Percentiles rank a stretch among this genome's conserved stretches.
Evolutionary conservation across 495 filamentous ascomycete species (phyloP).

Genomic region (Podospora didyma): DNA sequence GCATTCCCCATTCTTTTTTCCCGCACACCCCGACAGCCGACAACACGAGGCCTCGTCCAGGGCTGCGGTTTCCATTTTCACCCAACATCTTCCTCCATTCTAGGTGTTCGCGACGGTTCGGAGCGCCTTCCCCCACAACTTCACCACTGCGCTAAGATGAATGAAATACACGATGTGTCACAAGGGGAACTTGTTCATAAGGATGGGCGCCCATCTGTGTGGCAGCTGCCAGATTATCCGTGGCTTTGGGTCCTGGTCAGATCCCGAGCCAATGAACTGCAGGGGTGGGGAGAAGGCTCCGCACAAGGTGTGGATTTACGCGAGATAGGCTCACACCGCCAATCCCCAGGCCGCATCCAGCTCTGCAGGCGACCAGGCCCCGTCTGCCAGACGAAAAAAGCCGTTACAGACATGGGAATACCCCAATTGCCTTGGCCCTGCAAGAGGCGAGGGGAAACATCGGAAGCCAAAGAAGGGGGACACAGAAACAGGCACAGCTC

Average conservation of each 20-base stretch:
- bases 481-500: neutral
- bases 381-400: conserved; percentile 8
- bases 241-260: conserved; percentile 6
- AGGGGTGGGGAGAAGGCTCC: neutral
- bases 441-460: neutral
- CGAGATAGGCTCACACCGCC: conserved; percentile 1
- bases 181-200: neutral
- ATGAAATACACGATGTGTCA: neutral
- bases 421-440: conserved; percentile 12
- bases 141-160: neutral
- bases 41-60: no score
- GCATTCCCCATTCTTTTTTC: neutral
- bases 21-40: neutral
- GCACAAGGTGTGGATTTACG: neutral
- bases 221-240: conserved; percentile 11
- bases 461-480: neutral
- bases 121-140: neutral
- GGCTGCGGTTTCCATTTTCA: no score
- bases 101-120: no score
- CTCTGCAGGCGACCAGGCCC: neutral
- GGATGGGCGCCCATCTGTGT: neutral
- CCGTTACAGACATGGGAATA: conserved; percentile 6
- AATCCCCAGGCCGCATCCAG: neutral
- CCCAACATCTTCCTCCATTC: no score
- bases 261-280: conserved; percentile 17